phyloP scores from a whole-genome alignment of 169 alveolate species.

The Babesia divergens region DNA sequence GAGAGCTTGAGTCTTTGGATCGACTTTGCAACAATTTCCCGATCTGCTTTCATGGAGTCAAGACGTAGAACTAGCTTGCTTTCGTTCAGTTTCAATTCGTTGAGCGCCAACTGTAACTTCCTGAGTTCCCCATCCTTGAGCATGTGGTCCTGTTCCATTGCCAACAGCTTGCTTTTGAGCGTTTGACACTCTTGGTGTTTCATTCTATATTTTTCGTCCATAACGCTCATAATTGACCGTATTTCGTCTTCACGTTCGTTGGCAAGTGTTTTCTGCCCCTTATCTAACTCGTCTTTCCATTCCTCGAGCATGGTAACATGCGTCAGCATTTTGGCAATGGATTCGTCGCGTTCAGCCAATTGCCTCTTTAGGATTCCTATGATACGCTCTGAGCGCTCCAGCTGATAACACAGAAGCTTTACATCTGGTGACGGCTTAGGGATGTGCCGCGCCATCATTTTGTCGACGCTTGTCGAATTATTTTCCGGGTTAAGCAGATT shows the following conservation, averaged over 20 bases:
- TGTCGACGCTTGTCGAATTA: neutral
- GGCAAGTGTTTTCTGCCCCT: neutral
- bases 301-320: slow-evolving; percentile 44
- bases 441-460: neutral
- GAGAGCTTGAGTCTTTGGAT: slow-evolving; percentile 29
- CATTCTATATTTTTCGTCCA: slow-evolving; percentile 2
- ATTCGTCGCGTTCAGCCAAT: slow-evolving; percentile 31
- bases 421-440: neutral
- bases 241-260: neutral
- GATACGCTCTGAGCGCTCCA: slow-evolving; percentile 9
- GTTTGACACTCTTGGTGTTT: slow-evolving; percentile 8
- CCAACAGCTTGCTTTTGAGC: neutral
- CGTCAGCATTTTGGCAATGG: slow-evolving; percentile 16
- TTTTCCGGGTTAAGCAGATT: neutral
- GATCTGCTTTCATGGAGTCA: slow-evolving; percentile 20
- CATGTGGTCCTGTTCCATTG: slow-evolving; percentile 53
- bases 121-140: slow-evolving; percentile 44
- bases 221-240: neutral
- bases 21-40: slow-evolving; percentile 16
- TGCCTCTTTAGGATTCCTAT: slow-evolving; percentile 35
- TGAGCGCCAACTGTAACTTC: neutral
- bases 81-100: neutral
- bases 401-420: neutral
- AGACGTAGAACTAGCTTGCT: neutral
- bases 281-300: slow-evolving; percentile 47